Evolutionary conservation across 1,284 basidiomycete species (phyloP), one percentile per base, ranked within the genome.

Genomic region (Ceratobasidium sp.): DNA sequence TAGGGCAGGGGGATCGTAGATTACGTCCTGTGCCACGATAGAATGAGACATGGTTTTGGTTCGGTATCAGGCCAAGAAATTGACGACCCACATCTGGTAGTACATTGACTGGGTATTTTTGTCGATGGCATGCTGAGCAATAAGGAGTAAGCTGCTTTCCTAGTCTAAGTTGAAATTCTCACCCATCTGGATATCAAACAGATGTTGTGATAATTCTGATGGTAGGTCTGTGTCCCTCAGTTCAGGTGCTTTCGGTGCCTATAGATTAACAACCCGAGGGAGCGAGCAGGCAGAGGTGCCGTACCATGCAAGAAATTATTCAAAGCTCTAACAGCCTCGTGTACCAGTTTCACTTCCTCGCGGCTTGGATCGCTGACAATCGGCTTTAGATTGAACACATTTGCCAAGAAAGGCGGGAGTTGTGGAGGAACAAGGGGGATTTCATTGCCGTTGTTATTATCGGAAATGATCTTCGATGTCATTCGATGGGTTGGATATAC

Each of bases 161-260:
- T 8, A 41, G 39, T 41, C 39, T 41, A 16, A 41, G 16, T 41
- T 41, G 8, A 41, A 49, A 16, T 41, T 23, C 23, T 9, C 5
- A 52, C 49, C 49, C 5, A 52, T 5, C 49, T 52, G 49, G 25
- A 27, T 3, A 23, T 52, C 49, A 14, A 52, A 52, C 49, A 52
- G 14, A 27, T 52, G 49, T 14, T 52, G 49, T 27, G 49, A 9
- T 27, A 52, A 5, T 25, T 52, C 8, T 5, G 27, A 23, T 19
- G 19, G 19, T 25, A 52, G 27, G 19, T 19, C 16, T 52, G 49
- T 7, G 21, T 52, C 49, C 16, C 39, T 8, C 39, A 41, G 16
- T 41, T 41, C 39, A 16, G 39, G 39, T 16, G 39, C 39, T 41
- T 41, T 8, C 16, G 16, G 39, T 8, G 8, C 16, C 16, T 41